Evolutionary conservation across 495 filamentous ascomycete species (phyloP).

Genomic region (Rhypophila decipiens): DNA sequence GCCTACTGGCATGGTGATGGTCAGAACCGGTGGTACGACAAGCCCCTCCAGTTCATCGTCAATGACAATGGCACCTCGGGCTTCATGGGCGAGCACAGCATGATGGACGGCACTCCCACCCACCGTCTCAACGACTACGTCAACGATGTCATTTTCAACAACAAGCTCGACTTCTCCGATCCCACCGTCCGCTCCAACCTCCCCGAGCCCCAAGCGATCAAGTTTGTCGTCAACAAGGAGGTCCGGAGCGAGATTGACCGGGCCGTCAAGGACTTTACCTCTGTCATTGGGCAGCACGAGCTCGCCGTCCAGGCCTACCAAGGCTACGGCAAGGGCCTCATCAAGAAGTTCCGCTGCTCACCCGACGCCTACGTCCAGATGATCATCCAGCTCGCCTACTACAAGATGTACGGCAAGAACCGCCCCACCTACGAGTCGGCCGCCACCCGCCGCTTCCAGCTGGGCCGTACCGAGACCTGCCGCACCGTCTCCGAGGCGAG

Average conservation of each 20-base stretch:
- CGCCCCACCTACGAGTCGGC: constrained; percentile 98
- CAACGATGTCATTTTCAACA: constrained; percentile 81
- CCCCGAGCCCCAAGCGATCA: constrained; percentile 68
- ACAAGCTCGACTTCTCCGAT: constrained; percentile 81
- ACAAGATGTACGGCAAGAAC: constrained; percentile 98
- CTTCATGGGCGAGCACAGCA: constrained; percentile 98
- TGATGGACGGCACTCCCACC: constrained; percentile 99
- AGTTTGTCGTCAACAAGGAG: constrained; percentile 68
- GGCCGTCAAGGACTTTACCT: constrained; percentile 67
- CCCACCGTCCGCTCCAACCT: constrained; percentile 72
- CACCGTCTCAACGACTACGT: constrained; percentile 93
- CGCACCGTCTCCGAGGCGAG: constrained; percentile 86
- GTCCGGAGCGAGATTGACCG: constrained; percentile 67
- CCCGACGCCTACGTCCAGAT: constrained; percentile 98
- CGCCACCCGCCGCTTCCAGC: constrained; percentile 88
- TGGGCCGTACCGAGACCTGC: constrained; percentile 94
- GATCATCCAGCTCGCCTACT: constrained; percentile 97
- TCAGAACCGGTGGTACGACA: constrained; percentile 95
- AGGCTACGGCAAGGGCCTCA: constrained; percentile 95
- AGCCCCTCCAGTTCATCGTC: constrained; percentile 95
- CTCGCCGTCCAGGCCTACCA: constrained; percentile 91
- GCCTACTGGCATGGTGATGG: constrained; percentile 99
- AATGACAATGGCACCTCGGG: constrained; percentile 97
- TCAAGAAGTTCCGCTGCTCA: constrained; percentile 99
- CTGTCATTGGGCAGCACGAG: constrained; percentile 80